Conservation (phyloP, 495 filamentous ascomycete genomes). For the Aspergillus egyptiacus region DNA sequence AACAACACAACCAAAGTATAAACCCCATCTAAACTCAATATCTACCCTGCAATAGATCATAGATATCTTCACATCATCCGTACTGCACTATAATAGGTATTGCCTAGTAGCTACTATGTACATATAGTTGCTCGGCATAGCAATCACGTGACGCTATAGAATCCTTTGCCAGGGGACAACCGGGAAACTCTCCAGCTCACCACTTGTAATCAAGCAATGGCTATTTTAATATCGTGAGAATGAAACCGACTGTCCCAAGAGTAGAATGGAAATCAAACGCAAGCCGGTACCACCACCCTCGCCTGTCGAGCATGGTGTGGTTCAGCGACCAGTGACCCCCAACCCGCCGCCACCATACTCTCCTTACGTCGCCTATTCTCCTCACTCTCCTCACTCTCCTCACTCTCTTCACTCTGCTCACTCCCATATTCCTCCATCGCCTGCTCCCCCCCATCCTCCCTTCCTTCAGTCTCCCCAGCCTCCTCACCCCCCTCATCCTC, state of each 20-base stretch:
- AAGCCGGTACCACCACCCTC: constrained; percentile 4
- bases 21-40: too few species aligned
- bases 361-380: not conserved
- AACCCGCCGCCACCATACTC: constrained; percentile 9
- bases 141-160: too few species aligned
- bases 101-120: too few species aligned
- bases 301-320: not conserved
- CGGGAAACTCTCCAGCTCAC: too few species aligned
- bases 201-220: too few species aligned
- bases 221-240: not conserved
- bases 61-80: too few species aligned
- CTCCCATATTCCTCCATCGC: too few species aligned
- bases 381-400: not conserved
- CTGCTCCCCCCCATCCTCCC: not conserved
- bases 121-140: too few species aligned
- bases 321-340: constrained; percentile 6
- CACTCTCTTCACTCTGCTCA: not conserved
- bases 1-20: too few species aligned
- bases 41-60: too few species aligned
- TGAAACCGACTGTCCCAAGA: not conserved
- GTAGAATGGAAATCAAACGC: constrained; percentile 12
- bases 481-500: not conserved
- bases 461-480: constrained; percentile 1
- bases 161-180: too few species aligned
- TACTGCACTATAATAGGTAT: too few species aligned